Conservation (phyloP, 148 eudicot genomes). For the Camellia sinensis region DNA sequence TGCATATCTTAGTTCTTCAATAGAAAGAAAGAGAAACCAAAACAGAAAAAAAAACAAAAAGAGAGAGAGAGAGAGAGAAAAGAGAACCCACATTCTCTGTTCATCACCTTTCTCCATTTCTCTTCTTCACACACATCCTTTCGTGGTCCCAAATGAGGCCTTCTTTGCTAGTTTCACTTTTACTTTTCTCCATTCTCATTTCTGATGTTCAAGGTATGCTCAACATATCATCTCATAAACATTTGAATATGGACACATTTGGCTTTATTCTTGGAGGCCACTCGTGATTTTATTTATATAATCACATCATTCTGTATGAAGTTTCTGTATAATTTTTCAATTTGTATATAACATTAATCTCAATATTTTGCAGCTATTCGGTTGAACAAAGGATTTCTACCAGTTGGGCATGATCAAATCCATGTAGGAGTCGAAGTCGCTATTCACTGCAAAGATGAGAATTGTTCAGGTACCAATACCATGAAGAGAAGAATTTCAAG, state of each 20-base stretch:
- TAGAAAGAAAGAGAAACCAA: too few relatives aligned
- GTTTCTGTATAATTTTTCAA: too few relatives aligned
- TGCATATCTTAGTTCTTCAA: too few relatives aligned
- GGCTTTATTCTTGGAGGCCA: too few relatives aligned
- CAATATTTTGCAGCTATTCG: slow-evolving; percentile 24
- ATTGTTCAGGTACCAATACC: slow-evolving; percentile 32
- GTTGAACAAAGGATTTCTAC: slow-evolving; percentile 13
- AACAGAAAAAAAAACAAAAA: too few relatives aligned
- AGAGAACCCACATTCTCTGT: background rate
- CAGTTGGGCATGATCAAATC: slow-evolving; percentile 10
- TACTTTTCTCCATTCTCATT: slow-evolving; percentile 30
- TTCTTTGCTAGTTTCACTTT: slow-evolving; percentile 28
- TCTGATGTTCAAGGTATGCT: slow-evolving; percentile 40
- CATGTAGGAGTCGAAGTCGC: slow-evolving; percentile 16
- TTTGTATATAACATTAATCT: slow-evolving; percentile 2
- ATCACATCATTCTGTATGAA: too few relatives aligned
- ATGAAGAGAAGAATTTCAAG: slow-evolving; percentile 34
- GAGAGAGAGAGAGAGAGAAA: background rate
- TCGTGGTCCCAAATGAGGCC: slow-evolving; percentile 27
- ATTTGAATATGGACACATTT: background rate
- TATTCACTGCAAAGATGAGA: slow-evolving; percentile 18
- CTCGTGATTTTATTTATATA: too few relatives aligned
- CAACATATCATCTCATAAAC: background rate
- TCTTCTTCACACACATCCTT: background rate
- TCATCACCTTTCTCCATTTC: background rate